phyloP scores from a whole-genome alignment of 2,329 filamentous ascomycete genomes.

The Tolypocladium paradoxum region DNA sequence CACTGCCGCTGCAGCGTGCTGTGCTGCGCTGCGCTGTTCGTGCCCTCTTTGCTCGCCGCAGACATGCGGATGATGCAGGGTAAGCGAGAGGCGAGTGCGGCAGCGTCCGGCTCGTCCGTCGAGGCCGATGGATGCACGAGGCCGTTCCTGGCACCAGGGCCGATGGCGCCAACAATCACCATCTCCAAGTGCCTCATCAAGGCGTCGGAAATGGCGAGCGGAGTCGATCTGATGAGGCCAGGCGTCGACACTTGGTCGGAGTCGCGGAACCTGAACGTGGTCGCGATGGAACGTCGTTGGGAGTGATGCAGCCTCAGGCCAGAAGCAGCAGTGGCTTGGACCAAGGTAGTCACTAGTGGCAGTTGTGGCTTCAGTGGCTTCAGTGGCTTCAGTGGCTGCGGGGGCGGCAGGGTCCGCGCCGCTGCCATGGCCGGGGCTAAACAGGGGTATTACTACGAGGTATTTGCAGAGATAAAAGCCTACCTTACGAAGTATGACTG shows the following conservation, averaged over 20 bases:
- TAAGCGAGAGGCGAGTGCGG: background rate
- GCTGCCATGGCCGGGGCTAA: background rate
- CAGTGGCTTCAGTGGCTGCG: background rate
- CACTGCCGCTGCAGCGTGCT: background rate
- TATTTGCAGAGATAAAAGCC: too few species aligned
- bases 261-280: background rate
- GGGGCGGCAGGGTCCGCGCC: background rate
- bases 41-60: background rate
- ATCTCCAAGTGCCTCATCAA: background rate
- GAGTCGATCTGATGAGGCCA: background rate
- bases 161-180: background rate
- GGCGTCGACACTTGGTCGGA: background rate
- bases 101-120: background rate
- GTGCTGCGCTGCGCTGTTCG: background rate
- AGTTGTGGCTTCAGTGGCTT: too few species aligned
- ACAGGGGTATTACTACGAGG: too few species aligned
- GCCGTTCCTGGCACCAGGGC: background rate
- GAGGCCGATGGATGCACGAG: background rate
- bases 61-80: background rate
- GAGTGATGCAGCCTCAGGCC: too few species aligned
- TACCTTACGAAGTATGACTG: too few species aligned
- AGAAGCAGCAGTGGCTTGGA: too few species aligned
- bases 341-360: too few species aligned
- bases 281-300: background rate
- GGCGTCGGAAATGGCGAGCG: background rate